Conservation (phyloP, 306 rosid species). For the Trifolium pratense region DNA sequence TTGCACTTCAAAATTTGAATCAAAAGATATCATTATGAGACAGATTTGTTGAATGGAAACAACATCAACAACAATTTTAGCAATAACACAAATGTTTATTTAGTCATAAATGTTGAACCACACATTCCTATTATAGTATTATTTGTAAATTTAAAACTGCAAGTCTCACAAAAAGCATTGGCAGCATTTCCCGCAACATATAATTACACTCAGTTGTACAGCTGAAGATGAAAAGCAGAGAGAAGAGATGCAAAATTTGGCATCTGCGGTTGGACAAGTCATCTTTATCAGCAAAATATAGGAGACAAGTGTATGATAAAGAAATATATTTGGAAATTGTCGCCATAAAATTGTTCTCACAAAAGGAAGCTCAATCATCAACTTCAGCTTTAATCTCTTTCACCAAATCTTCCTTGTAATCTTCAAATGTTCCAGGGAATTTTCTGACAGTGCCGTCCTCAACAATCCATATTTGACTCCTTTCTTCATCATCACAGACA, state of each 20-base stretch:
- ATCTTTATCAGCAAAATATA: conserved; percentile 27
- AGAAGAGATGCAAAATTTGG: conserved; percentile 22
- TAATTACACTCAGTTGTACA: conserved; percentile 39
- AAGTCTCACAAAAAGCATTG: conserved; percentile 3
- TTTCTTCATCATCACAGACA: conserved; percentile 77
- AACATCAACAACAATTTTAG: not conserved
- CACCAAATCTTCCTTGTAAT: conserved; percentile 30
- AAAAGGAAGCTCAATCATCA: conserved; percentile 28
- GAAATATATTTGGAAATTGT: conserved; percentile 8
- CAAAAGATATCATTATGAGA: conserved; percentile 4
- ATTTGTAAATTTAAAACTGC: conserved; percentile 4
- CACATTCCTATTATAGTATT: conserved; percentile 22
- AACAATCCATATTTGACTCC: conserved; percentile 78
- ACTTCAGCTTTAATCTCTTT: conserved; percentile 35
- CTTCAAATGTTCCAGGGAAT: conserved; percentile 33
- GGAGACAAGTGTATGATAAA: not conserved
- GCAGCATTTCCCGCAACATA: conserved; percentile 29
- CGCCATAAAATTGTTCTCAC: conserved; percentile 12
- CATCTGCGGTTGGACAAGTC: conserved; percentile 6
- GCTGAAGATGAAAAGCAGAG: not conserved
- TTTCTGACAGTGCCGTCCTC: conserved; percentile 58
- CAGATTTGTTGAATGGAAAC: conserved; percentile 14
- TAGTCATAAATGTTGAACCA: conserved; percentile 21
- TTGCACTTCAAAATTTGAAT: conserved; percentile 15
- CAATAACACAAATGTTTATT: conserved; percentile 32